Base-by-base conservation (phyloP, 352 stramenopile genomes). In the Pythium volutum region DNA sequence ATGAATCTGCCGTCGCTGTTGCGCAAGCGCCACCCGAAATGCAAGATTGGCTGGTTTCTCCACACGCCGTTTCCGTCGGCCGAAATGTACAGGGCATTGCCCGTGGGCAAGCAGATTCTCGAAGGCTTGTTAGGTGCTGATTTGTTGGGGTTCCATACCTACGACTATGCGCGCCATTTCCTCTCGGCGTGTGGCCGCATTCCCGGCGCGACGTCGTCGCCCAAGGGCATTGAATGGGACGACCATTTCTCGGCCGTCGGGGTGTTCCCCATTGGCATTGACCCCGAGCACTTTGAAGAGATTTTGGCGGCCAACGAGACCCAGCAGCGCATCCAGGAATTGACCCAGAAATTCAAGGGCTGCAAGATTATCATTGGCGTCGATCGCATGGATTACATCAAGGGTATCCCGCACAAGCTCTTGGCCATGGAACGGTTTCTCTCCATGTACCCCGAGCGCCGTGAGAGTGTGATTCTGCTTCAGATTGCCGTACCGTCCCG, bases 401-500 rank as follows among this genome's bases (percentile, higher is more conserved):
- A 95, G 69, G 88, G 88, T 2, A 95, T 96, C 51, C 88, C 88
- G 16, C 81, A 95, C 62, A 88, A 89, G 59, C 53, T 96, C 47
- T 62, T 95, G 20, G 86, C 86, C 15, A 90, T 97, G 70, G 88
- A 97, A 59, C 73, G 89, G 4, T 95, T 95, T 62, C 63, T 97
- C 1, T 76, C 79, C 15, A 70, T 79, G 57, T 87, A 94, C 55
- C 87, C 88, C 0, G 81, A 98, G 57, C 95, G 88, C 64, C 81
- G 88, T 20, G 91, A 93, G 16, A 96, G 96, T 66, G 90, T 98
- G 52, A 87, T 97, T 27, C 63, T 98, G 7, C 88, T 98, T 45
- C 93, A 98, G 73, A 96, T 98, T 43, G 96, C 84, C 16, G 96
- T 98, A 36, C 95, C 92, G 16, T 93, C 81, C 6, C 79, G 88